Percentiles rank a stretch among this genome's conserved stretches.
phyloP scores from a whole-genome alignment of 1,139 yeast species.

The Sugiyamaella japonica region DNA sequence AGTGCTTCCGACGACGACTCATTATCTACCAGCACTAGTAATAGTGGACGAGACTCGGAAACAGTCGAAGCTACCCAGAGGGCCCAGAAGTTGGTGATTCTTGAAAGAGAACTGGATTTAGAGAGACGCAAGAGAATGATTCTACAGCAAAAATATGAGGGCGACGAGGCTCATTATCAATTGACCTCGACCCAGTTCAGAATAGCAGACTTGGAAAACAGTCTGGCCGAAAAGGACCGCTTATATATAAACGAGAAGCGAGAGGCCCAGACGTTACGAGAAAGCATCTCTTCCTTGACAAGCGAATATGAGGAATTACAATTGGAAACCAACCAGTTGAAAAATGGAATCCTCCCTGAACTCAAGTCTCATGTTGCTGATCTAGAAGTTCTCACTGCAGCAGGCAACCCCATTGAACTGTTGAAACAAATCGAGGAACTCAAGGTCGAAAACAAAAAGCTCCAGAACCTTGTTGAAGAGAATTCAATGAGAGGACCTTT shows the following conservation, averaged over 20 bases:
- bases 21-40: constrained; percentile 6
- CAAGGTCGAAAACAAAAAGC: constrained; percentile 39
- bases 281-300: constrained; percentile 26
- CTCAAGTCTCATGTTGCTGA: constrained; percentile 34
- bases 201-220: constrained; percentile 30
- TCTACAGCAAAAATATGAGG: constrained; percentile 29
- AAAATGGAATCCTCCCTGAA: constrained; percentile 37
- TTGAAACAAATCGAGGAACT: constrained; percentile 38
- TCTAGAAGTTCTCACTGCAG: constrained; percentile 35
- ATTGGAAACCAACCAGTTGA: constrained; percentile 39
- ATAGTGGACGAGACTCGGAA: not conserved
- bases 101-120: constrained; percentile 36
- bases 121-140: constrained; percentile 39
- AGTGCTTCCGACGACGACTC: constrained; percentile 20
- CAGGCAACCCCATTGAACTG: constrained; percentile 38
- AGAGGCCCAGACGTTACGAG: constrained; percentile 29
- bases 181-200: constrained; percentile 22
- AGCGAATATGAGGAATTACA: constrained; percentile 36
- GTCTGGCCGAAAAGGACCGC: constrained; percentile 31
- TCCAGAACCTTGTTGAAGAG: constrained; percentile 37
- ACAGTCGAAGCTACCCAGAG: constrained; percentile 20
- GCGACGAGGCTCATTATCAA: constrained; percentile 13
- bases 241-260: constrained; percentile 29
- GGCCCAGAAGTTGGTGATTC: constrained; percentile 32
- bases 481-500: constrained; percentile 38